Evolutionary conservation across 768 basidiomycete genomes (phyloP), one percentile per base, ranked within the genome.

Genomic region (Pleurotus djamor): DNA sequence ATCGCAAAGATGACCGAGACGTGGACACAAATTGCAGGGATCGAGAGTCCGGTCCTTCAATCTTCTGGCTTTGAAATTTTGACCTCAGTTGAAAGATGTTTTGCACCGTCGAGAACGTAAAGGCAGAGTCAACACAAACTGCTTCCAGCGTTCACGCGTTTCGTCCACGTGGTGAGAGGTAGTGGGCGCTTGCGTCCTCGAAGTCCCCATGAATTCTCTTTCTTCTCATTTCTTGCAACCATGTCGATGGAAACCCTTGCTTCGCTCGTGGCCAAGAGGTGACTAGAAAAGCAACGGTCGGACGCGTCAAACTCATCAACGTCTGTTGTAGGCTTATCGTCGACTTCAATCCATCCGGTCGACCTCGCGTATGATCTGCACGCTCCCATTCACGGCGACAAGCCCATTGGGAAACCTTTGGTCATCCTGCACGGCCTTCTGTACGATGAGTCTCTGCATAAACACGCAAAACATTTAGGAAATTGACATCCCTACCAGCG

Each of bases 361-460:
- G 61, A 63, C n/a, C 63, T 67, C 13, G 61, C 61, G 4, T 64
- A 60, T 51, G 52, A 61, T 35, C 41, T 58, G 9, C 63, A 64
- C 38, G 45, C 67, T 21, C 67, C 71, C 7, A 33, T 59, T 8
- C 52, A 63, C 35, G 63, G 63, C 16, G 45, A 38, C 6, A 72
- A 73, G 50, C 66, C 65, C 28, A 70, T 68, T 1, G 75, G 79
- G 35, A 72, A 68, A 34, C 78, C 86, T 0, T 69, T 87, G 43
- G 68, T 87, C 6, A 84, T 88, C 47, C 72, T 87, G 9, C 87
- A 88, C 65, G 87, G 87, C 2, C 73, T 88, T 58, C 84, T 88
- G 86, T 87, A 61, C 67, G 84, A 65, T 33, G 45, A 13, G 21
- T 10, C 43, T 16, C 36, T 34, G 6, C 32, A 32, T 1, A 1